Evolutionary conservation across 495 filamentous ascomycete genomes (phyloP), one percentile per base, ranked within the genome.

Genomic region (Neurospora sublineolata): DNA sequence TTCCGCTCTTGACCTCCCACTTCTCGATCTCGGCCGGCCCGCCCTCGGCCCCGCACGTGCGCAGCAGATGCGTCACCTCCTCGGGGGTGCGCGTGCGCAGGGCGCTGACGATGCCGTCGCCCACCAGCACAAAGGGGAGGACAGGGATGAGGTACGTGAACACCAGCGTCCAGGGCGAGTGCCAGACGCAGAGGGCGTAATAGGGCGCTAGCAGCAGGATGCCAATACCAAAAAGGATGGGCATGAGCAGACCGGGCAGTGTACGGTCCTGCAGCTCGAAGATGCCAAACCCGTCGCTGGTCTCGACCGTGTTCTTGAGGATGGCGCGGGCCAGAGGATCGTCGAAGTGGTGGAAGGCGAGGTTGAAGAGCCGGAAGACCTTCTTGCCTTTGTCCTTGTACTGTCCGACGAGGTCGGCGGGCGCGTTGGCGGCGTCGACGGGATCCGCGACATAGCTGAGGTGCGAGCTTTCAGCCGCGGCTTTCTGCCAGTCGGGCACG

Each of bases 301-400:
- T 89, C 72, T 87, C 81, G 3, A 92, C 76, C 0, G 90, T 89
- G 74, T 89, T 89, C 44, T 82, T 79, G 44, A 94, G 77, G 14
- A 92, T 88, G 3, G 79, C 79, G 38, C 73, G 75, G 7, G 90
- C 91, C 36, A 87, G 74, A 18, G 78, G 78, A 74, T 94, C 88
- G 70, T 87, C 85, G 74, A 94, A 93, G 80, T 94, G 91, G 75
- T 94, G 91, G 77, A 93, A 94, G 6, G 90, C 87, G 12, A 94
- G 82, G 75, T 88, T 91, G 79, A 90, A 93, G 36, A 93, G 79
- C 3, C 89, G 82, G 78, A 92, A 91, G 14, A 89, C 83, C 74
- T 83, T 82, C 68, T 78, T 81, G 9, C 76, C 68, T 77, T 79
- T 72, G 75, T 77, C 38, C 73, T 78, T 80, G 71, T 82, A 77